These are phyloP conservation scores for Cercis canadensis DNA, from an alignment of 306 rosid species.

Conservation along the genomic window DNA sequence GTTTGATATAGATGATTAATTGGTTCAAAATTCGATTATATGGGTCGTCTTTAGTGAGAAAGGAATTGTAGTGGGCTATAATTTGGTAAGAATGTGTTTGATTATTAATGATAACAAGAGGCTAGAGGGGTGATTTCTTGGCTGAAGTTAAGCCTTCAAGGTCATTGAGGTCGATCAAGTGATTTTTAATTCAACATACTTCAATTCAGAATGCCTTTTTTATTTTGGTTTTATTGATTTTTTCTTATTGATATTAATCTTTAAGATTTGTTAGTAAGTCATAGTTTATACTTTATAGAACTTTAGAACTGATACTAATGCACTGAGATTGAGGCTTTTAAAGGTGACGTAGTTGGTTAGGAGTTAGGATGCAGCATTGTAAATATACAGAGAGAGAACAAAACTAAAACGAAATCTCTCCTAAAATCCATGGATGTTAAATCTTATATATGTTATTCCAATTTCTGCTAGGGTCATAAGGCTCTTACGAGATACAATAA, in stretches of 20 bases:
- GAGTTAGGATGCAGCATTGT: too few species aligned
- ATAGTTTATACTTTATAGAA: background rate
- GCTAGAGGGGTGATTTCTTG: background rate
- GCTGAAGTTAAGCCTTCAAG: background rate
- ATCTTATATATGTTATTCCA: too few species aligned
- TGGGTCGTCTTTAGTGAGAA: too few species aligned
- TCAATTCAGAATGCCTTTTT: background rate
- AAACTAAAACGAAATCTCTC: too few species aligned
- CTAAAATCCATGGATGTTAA: too few species aligned
- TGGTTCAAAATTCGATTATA: background rate
- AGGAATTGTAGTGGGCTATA: too few species aligned
- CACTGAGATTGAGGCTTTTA: too few species aligned
- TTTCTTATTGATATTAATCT: background rate
- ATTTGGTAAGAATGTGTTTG: background rate
- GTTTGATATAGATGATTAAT: background rate
- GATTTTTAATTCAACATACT: background rate
- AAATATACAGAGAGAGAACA: too few species aligned
- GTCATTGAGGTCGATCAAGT: background rate
- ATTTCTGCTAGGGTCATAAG: too few species aligned
- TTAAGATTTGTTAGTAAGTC: background rate
- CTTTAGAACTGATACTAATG: too few species aligned
- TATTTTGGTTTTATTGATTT: background rate
- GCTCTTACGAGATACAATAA: too few species aligned
- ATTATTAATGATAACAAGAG: background rate
- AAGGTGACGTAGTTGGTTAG: too few species aligned